Percentiles rank a stretch among this genome's conserved stretches.
Evolutionary conservation across 2,329 filamentous ascomycete genomes (phyloP).

Genomic region (Penicillium sp.): DNA sequence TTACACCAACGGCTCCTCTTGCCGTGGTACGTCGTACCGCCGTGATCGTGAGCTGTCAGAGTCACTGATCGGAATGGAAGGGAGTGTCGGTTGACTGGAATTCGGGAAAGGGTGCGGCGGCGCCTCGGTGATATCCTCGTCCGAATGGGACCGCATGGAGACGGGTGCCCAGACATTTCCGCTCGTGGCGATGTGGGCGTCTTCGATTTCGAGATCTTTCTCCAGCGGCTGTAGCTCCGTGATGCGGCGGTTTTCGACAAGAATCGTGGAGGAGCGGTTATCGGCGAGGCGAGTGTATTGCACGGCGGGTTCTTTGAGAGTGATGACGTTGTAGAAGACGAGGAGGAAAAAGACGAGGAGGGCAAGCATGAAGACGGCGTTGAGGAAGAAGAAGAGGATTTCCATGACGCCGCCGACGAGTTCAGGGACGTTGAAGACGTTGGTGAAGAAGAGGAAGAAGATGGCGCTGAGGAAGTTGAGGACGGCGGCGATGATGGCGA

Average conservation of each 20-base stretch:
- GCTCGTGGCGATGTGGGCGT: not conserved
- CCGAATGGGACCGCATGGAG: not conserved
- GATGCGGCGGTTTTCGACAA: slow-evolving; percentile 80
- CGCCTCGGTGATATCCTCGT: not conserved
- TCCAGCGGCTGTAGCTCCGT: slow-evolving; percentile 90
- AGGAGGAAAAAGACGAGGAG: slow-evolving; percentile 80
- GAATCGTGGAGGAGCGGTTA: slow-evolving; percentile 94
- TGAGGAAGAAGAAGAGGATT: slow-evolving; percentile 83
- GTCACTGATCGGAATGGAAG: not conserved
- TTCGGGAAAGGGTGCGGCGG: not conserved
- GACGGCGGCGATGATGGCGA: slow-evolving; percentile 87
- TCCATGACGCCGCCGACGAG: slow-evolving; percentile 86
- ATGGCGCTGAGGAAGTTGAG: slow-evolving; percentile 90
- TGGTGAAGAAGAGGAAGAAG: slow-evolving; percentile 84
- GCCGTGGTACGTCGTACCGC: slow-evolving; percentile 34
- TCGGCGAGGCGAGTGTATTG: slow-evolving; percentile 95
- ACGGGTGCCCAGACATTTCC: not conserved
- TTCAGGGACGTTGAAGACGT: slow-evolving; percentile 78
- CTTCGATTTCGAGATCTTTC: slow-evolving; percentile 43
- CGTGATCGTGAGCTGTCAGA: slow-evolving; percentile 59
- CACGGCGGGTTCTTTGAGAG: slow-evolving; percentile 90
- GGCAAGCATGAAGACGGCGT: slow-evolving; percentile 79
- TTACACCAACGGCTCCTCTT: slow-evolving; percentile 1
- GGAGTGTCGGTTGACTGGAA: not conserved
- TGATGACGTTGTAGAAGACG: slow-evolving; percentile 74